phyloP scores from a whole-genome alignment of 2,329 filamentous ascomycete species.

The Alternaria longipes region DNA sequence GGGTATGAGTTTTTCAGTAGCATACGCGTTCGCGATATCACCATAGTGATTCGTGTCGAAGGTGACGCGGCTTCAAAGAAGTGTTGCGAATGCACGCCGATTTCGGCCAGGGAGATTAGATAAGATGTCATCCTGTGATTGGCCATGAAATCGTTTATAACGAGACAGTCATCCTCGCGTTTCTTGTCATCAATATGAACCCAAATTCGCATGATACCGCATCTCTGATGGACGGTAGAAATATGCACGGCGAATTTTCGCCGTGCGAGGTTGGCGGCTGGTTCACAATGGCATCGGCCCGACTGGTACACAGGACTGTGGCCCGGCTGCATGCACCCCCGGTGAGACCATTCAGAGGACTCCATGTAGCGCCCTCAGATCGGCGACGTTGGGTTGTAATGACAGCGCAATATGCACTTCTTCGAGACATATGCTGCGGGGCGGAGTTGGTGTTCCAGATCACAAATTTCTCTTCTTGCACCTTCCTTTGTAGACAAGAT shows the following conservation, averaged over 20 bases:
- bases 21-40: slow-evolving; percentile 21
- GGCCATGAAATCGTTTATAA: background rate
- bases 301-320: slow-evolving; percentile 9
- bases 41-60: slow-evolving; percentile 3
- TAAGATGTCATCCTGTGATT: slow-evolving; percentile 6
- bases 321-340: slow-evolving; percentile 10
- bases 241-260: slow-evolving; percentile 4
- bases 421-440: slow-evolving; percentile 14
- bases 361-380: slow-evolving; percentile 22
- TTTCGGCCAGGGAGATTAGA: slow-evolving; percentile 2
- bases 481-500: slow-evolving; percentile 20
- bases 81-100: slow-evolving; percentile 5
- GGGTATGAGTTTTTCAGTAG: background rate
- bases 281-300: slow-evolving; percentile 3
- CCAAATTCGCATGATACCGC: background rate
- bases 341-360: slow-evolving; percentile 23
- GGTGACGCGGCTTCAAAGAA: slow-evolving; percentile 14
- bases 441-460: slow-evolving; percentile 13
- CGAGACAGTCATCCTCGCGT: background rate
- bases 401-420: slow-evolving; percentile 7
- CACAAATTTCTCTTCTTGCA: slow-evolving; percentile 10
- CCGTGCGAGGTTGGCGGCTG: slow-evolving; percentile 2
- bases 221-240: background rate
- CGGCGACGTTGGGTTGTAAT: slow-evolving; percentile 13
- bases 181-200: background rate